A percentile compares a stretch with the other conserved stretches of the same genome.
These are phyloP conservation scores for Pyrus betulifolia DNA, from an alignment of 306 rosid species.

Conservation along the genomic window DNA sequence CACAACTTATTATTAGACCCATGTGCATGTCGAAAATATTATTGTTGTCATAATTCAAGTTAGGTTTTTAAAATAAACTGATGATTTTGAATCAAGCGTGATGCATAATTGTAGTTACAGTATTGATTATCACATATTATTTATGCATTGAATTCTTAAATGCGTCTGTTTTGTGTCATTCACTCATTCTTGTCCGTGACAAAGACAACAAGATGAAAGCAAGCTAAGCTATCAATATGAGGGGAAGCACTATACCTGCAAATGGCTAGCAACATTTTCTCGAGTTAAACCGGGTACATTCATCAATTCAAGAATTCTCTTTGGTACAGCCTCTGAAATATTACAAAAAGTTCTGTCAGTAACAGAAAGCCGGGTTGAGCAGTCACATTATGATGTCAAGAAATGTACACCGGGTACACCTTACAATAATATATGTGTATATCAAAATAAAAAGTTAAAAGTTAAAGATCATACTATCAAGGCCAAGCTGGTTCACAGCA, in stretches of 20 bases:
- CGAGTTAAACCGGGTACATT: conserved; percentile 53
- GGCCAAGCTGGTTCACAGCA: conserved; percentile 55
- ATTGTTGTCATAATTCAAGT: background rate
- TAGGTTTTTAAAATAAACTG: background rate
- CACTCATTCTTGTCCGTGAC: background rate
- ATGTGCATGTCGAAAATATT: background rate
- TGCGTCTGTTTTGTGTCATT: background rate
- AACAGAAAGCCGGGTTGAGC: background rate
- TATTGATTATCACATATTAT: background rate
- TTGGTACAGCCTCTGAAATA: conserved; percentile 68
- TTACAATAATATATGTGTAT: background rate
- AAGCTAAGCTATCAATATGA: background rate
- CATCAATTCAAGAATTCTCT: conserved; percentile 58
- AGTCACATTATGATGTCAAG: background rate
- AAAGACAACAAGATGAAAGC: background rate
- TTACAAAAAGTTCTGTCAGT: conserved; percentile 14
- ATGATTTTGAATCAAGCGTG: background rate
- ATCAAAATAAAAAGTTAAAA: background rate
- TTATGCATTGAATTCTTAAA: background rate
- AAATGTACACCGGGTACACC: background rate
- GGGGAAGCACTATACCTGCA: conserved; percentile 42
- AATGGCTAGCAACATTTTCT: conserved; percentile 66
- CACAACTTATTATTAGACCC: background rate
- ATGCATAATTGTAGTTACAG: background rate
- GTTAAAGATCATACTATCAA: conserved; percentile 51